Evolutionary conservation across 306 rosid genomes (phyloP).

Genomic region (Pyrus bretschneideri): DNA sequence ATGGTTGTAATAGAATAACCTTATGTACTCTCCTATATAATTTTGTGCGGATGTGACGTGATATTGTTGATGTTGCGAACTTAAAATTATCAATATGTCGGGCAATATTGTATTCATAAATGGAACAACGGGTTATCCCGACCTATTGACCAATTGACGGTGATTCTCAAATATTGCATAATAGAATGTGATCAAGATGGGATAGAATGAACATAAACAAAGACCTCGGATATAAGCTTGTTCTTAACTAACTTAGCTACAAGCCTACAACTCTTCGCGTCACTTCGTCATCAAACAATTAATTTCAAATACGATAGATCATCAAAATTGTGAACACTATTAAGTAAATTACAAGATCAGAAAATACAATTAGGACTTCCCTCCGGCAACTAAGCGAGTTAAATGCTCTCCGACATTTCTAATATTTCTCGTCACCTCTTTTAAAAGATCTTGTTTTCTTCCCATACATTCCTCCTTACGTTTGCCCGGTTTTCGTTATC

Average conservation of each 20-base stretch:
- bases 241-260: too few species aligned
- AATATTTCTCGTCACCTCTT: background rate
- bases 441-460: background rate
- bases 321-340: background rate
- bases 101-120: background rate
- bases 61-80: background rate
- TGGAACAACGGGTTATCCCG: background rate
- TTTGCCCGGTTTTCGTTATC: background rate
- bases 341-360: background rate
- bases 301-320: background rate
- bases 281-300: background rate
- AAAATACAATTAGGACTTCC: background rate
- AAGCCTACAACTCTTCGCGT: too few species aligned
- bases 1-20: slow-evolving; percentile 1
- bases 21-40: background rate
- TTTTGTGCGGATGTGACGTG: background rate
- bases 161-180: background rate
- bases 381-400: background rate
- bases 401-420: background rate
- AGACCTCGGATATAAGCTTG: background rate
- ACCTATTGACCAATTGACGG: background rate
- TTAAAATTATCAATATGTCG: too few species aligned
- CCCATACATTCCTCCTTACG: background rate
- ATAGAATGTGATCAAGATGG: background rate
- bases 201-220: too few species aligned